Conservation (phyloP, 2,329 filamentous ascomycete genomes). For the Cryphonectria nitschkei region DNA sequence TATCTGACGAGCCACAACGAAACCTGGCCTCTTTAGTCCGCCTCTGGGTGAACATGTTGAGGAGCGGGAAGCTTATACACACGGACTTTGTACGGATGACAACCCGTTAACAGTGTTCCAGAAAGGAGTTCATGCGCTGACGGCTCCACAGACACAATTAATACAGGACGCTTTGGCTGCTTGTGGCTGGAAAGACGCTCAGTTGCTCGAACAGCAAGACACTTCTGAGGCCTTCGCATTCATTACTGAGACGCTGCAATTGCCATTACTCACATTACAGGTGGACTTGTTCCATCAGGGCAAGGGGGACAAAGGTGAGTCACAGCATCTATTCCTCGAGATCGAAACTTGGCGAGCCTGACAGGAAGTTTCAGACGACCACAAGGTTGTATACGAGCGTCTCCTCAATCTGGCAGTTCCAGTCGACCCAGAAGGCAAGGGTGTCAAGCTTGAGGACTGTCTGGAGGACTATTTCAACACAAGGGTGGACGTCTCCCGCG, state of each 20-base stretch:
- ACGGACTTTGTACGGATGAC: conserved; percentile 71
- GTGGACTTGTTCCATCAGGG: conserved; percentile 92
- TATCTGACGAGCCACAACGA: conserved; percentile 70
- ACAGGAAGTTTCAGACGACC: conserved; percentile 68
- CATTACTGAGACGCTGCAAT: conserved; percentile 84
- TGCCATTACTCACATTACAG: conserved; percentile 86
- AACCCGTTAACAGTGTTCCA: too few relatives aligned
- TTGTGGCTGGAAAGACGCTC: conserved; percentile 88
- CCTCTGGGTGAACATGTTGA: conserved; percentile 91
- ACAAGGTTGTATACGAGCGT: conserved; percentile 92
- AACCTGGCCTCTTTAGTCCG: conserved; percentile 78
- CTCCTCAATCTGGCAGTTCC: conserved; percentile 91
- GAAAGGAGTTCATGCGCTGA: conserved; percentile 33
- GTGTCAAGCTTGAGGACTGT: conserved; percentile 85
- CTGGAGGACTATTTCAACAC: conserved; percentile 96
- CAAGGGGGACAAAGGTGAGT: conserved; percentile 60
- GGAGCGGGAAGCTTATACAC: conserved; percentile 82
- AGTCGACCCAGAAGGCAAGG: conserved; percentile 68
- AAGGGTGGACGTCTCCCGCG: conserved; percentile 82
- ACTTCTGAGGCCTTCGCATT: conserved; percentile 95
- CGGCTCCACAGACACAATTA: conserved; percentile 66
- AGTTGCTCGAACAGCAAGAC: conserved; percentile 82
- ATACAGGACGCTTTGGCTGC: conserved; percentile 81
- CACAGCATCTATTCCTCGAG: not conserved
- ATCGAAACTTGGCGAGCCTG: not conserved